Percentiles rank a stretch among this genome's conserved stretches.
Evolutionary conservation across 148 eudicot genomes (phyloP).

Genomic region (Heliosperma pusillum): DNA sequence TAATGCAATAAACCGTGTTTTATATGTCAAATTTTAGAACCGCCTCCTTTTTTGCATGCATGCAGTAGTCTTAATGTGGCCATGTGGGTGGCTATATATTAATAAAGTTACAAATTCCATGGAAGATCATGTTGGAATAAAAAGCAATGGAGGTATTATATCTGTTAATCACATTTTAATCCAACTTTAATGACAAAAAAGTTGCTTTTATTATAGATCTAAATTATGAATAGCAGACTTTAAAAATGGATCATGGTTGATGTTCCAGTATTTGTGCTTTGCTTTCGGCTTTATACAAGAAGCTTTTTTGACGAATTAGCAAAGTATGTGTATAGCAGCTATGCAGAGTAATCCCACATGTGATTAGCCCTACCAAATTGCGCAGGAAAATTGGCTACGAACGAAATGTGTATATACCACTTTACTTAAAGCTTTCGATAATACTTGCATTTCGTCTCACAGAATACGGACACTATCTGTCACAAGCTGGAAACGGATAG

Average conservation of each 20-base stretch:
- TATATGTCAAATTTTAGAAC: no score
- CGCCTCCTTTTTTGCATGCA: no score
- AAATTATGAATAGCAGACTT: conserved; percentile 16
- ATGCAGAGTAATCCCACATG: conserved; percentile 22
- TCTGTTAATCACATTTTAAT: conserved; percentile 26
- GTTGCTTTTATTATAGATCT: conserved; percentile 6
- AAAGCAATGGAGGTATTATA: conserved; percentile 22
- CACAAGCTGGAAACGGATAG: no score
- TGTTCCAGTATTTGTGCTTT: conserved; percentile 17
- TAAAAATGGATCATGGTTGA: conserved; percentile 1
- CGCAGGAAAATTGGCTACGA: conserved; percentile 4
- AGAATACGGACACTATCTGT: no score
- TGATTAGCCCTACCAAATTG: conserved; percentile 23
- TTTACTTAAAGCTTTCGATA: conserved; percentile 20
- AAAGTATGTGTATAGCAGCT: conserved; percentile 15
- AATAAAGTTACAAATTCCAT: neutral
- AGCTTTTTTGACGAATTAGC: conserved; percentile 23
- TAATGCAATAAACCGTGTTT: no score
- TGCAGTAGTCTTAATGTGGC: no score
- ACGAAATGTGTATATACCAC: conserved; percentile 4
- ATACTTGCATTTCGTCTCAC: no score
- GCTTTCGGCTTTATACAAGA: conserved; percentile 23
- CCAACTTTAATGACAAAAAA: conserved; percentile 2
- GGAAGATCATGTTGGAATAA: conserved; percentile 18
- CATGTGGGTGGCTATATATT: no score